A percentile compares a stretch with the other conserved stretches of the same genome.
phyloP scores from a whole-genome alignment of 176 grass and related monocot species.

The maize (Zea mays) region DNA sequence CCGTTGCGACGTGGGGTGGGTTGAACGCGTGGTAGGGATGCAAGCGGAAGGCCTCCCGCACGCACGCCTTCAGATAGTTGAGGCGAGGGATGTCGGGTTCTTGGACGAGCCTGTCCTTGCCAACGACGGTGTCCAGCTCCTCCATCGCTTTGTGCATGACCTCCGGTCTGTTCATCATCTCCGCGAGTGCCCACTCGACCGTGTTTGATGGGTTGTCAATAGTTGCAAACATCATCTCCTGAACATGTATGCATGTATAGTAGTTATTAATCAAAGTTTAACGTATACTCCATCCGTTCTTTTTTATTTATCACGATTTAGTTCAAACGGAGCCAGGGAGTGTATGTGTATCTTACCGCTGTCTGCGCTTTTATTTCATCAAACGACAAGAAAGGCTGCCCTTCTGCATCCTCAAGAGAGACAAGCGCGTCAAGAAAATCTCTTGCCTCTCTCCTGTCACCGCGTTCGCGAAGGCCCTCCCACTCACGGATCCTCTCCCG shows the following conservation, averaged over 20 bases:
- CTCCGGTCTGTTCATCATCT: conserved; percentile 31
- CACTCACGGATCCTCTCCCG: background rate
- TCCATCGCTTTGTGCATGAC: conserved; percentile 20
- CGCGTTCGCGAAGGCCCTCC: background rate
- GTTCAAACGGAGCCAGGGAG: too few species aligned
- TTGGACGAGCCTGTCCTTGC: conserved; percentile 5
- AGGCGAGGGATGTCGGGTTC: conserved; percentile 33
- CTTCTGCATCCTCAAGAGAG: background rate
- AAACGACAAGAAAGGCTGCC: background rate
- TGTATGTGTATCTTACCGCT: background rate
- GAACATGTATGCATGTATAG: background rate
- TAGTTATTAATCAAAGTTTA: too few species aligned
- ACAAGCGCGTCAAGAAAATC: background rate
- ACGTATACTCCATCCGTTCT: too few species aligned
- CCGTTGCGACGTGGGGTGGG: conserved; percentile 28
- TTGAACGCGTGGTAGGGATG: conserved; percentile 26
- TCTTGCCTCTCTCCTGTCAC: background rate
- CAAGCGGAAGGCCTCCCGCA: conserved; percentile 19
- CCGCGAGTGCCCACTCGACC: background rate
- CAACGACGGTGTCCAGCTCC: background rate
- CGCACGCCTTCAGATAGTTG: conserved; percentile 35
- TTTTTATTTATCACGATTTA: too few species aligned
- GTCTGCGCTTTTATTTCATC: conserved; percentile 42
- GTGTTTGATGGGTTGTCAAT: background rate
- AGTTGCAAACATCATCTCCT: conserved; percentile 28